Evolutionary conservation across 2,329 filamentous ascomycete species (phyloP).

Genomic region (Penicillium palitans): DNA sequence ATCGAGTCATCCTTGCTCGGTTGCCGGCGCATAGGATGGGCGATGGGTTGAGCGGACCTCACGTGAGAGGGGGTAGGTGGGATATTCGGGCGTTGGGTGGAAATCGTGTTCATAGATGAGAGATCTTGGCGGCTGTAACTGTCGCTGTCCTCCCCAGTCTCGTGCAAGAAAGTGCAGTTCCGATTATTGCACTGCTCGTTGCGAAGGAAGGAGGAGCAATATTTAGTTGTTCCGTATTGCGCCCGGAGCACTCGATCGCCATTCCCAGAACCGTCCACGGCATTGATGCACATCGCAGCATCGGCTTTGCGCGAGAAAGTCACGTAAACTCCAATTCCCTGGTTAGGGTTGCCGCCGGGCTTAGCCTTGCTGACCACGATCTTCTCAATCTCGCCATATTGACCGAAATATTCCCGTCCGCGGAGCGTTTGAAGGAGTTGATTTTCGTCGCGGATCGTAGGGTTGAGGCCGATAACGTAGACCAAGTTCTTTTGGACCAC

Average conservation of each 20-base stretch:
- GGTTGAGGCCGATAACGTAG: slow-evolving; percentile 92
- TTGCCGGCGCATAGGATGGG: slow-evolving; percentile 68
- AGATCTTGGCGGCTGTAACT: slow-evolving; percentile 93
- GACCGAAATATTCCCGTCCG: slow-evolving; percentile 91
- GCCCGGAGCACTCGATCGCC: slow-evolving; percentile 77
- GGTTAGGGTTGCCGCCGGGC: slow-evolving; percentile 66
- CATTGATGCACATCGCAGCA: slow-evolving; percentile 82
- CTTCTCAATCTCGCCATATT: slow-evolving; percentile 98
- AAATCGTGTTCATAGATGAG: slow-evolving; percentile 89
- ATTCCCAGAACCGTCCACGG: slow-evolving; percentile 89
- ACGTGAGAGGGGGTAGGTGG: slow-evolving; percentile 47
- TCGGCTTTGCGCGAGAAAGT: slow-evolving; percentile 92
- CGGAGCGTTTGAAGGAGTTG: slow-evolving; percentile 80
- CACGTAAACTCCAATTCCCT: slow-evolving; percentile 96
- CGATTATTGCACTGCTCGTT: slow-evolving; percentile 93
- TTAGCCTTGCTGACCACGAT: slow-evolving; percentile 98
- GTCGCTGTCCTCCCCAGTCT: slow-evolving; percentile 96
- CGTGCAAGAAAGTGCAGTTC: slow-evolving; percentile 97
- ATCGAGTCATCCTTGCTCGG: slow-evolving; percentile 73
- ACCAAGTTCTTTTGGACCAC: slow-evolving; percentile 99
- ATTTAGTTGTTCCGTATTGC: slow-evolving; percentile 90
- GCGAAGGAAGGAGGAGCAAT: slow-evolving; percentile 94
- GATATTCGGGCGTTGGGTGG: slow-evolving; percentile 71
- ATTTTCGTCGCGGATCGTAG: slow-evolving; percentile 88
- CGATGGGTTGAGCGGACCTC: slow-evolving; percentile 53